Percentiles rank a stretch among this genome's conserved stretches.
Evolutionary conservation across 208 protist species (phyloP).

Genomic region (Trypanosoma mega): DNA sequence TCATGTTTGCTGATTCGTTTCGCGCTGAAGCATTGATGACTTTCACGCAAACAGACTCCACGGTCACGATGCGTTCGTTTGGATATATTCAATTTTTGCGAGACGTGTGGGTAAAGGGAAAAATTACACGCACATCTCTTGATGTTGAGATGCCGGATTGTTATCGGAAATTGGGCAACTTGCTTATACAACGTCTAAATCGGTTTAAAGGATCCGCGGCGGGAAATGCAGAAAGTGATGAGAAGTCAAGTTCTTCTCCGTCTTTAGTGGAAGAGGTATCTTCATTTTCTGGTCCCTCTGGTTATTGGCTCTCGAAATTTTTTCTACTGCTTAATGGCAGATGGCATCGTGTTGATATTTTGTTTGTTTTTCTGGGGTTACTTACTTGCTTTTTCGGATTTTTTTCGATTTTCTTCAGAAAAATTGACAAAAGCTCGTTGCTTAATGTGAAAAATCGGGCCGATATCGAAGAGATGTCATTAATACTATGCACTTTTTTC

Average conservation of each 20-base stretch:
- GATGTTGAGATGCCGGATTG: conserved; percentile 47
- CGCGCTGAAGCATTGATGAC: conserved; percentile 44
- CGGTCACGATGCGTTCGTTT: conserved; percentile 47
- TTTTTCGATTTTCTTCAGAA: conserved; percentile 2
- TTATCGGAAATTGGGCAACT: conserved; percentile 40
- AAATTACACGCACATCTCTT: conserved; percentile 44
- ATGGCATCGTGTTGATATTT: neutral
- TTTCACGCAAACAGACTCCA: conserved; percentile 41
- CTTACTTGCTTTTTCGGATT: conserved; percentile 6
- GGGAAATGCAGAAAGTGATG: neutral
- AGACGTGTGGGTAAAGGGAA: conserved; percentile 43
- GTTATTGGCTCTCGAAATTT: too few relatives aligned
- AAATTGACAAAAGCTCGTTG: neutral
- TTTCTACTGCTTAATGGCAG: too few relatives aligned
- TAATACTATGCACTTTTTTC: conserved; percentile 3
- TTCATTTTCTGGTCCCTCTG: too few relatives aligned
- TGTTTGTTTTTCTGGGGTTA: conserved; percentile 4
- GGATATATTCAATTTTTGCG: conserved; percentile 53
- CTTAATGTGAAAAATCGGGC: neutral
- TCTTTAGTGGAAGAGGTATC: too few relatives aligned
- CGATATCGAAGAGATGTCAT: too few relatives aligned
- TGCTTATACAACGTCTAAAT: conserved; percentile 33
- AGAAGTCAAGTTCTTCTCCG: too few relatives aligned
- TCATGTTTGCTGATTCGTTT: conserved; percentile 65
- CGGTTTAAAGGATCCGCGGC: neutral